Base-by-base conservation (phyloP, 2,329 filamentous ascomycete genomes). In the Aspergillus proliferans region DNA sequence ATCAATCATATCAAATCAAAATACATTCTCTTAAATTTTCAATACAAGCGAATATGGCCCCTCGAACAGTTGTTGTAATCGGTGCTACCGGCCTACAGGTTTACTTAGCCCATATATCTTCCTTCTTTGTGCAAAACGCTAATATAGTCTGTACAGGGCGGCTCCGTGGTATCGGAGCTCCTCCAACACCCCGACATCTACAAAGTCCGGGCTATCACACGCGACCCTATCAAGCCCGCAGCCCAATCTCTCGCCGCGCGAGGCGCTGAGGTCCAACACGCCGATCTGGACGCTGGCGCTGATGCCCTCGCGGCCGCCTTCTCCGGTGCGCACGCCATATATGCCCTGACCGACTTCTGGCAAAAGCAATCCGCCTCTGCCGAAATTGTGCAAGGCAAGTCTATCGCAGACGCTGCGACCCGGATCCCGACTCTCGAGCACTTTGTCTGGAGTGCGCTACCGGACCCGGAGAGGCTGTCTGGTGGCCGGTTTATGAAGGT, bases 151-250 rank as follows among this genome's bases (percentile, higher is more conserved):
- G 1, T 24, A 45, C 33, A 79, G 60, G 76, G 77, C 18, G 63
- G 72, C 6, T 73, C 73, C 7, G 64, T 79, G n/a, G 62, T 77
- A 42, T 60, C 69, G 46, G 63, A 67, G 21, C 63, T 79, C 2
- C 66, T 77, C 6, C 66, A 67, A 39, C 67, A 76, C 52, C 55
- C 69, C 1, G 58, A 62, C 3, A 67, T 77, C 26, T 74, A 72
- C 64, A 69, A 65, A 36, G 64, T 79, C 48, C 73, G 76, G 9
- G 75, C 68, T 33, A 67, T 79, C 38, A 76, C 71, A 10, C 72
- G 75, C 15, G 68, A 77, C 55, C 47, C 60, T 6, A 45, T 50
- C 43, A 62, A 60, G 18, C 53, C 57, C 15, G 52, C 49, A 33
- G 58, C 61, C 7, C 52, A 57, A 45, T 19, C 58, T 36, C 57